These are phyloP conservation scores for Periconia macrospinosa DNA, from an alignment of 2,329 filamentous ascomycete species.

Conservation along the genomic window DNA sequence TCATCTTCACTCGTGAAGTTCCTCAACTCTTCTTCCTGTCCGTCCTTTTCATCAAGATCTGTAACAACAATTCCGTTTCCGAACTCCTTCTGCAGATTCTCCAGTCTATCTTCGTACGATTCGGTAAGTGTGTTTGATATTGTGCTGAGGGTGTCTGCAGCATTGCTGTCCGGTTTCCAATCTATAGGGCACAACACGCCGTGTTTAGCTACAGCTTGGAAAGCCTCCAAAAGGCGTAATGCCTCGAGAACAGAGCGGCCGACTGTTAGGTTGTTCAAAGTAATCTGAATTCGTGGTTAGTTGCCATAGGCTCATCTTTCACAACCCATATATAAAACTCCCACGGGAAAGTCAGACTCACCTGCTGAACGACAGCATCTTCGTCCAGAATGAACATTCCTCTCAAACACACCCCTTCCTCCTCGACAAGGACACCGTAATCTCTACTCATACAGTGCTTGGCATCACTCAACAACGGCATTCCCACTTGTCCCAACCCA, in stretches of 20 bases:
- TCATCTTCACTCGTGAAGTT: neutral
- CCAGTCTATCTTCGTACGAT: conserved; percentile 28
- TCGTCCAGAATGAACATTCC: conserved; percentile 35
- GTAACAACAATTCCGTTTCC: conserved; percentile 21
- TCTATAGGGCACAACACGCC: conserved; percentile 35
- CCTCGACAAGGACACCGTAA: conserved; percentile 33
- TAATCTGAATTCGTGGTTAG: conserved; percentile 15
- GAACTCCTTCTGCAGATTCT: conserved; percentile 30
- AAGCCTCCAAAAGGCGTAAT: conserved; percentile 31
- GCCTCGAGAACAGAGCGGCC: conserved; percentile 35
- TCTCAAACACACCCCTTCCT: conserved; percentile 30
- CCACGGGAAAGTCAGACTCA: conserved; percentile 2
- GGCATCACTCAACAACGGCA: conserved; percentile 31
- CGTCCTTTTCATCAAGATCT: conserved; percentile 21
- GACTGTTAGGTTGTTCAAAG: conserved; percentile 32
- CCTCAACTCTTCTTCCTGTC: neutral
- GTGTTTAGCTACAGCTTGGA: conserved; percentile 33
- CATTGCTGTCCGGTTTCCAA: conserved; percentile 25
- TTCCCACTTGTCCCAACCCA: conserved; percentile 28
- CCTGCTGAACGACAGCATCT: conserved; percentile 30
- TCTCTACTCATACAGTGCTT: conserved; percentile 30
- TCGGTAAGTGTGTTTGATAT: conserved; percentile 30
- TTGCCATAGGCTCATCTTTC: neutral
- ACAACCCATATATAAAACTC: neutral
- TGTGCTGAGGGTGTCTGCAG: conserved; percentile 20